Evolutionary conservation across 2,329 filamentous ascomycete species (phyloP), one percentile per base, ranked within the genome.

Genomic region (Penicillium sclerotigenum): DNA sequence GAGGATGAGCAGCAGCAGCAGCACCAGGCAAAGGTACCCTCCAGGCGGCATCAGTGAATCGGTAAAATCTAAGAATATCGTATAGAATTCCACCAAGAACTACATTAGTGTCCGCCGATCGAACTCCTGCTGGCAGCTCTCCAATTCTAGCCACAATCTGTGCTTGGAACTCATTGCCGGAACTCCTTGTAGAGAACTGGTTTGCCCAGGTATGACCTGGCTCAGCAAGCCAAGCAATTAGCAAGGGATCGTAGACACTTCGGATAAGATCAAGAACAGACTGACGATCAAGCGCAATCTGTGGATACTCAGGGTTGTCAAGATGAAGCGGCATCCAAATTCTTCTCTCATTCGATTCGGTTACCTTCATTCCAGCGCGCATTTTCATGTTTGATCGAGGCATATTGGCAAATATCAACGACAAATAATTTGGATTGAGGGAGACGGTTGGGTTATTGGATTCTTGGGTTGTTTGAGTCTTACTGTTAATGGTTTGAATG

Each of bases 161-260:
- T 41, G 1, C 3, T 16, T 18, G 24, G 7, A 49, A 49, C 4
- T 3, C 3, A 8, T 4, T 24, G 4, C 26, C 5, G 22, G 36
- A 14, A 31, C 1, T 1, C 2, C 5, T 28, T 11, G 1, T 5
- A 7, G 16, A 9, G 8, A 50, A 41, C 5, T 29, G 24, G 4
- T 16, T 22, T 22, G 1, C 2, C 36, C 47, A 50, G 13, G 22
- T 10, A 22, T 41, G 9, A 13, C 47, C 36, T 24, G n/a, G 13
- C 11, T 14, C 28, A 26, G 26, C 34, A 41, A 50, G 18, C n/a
- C 33, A 41, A 22, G 7, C 5, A 1, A 10, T 24, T 1, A 50
- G 47, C n/a, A 29, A 16, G 22, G 47, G 47, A n/a, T 50, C 47
- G 20, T 50, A 50, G 34, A 50, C 34, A 16, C 37, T 40, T 41